phyloP scores from a whole-genome alignment of 2,329 filamentous ascomycete species.

The Cladosporium cucumerinum region DNA sequence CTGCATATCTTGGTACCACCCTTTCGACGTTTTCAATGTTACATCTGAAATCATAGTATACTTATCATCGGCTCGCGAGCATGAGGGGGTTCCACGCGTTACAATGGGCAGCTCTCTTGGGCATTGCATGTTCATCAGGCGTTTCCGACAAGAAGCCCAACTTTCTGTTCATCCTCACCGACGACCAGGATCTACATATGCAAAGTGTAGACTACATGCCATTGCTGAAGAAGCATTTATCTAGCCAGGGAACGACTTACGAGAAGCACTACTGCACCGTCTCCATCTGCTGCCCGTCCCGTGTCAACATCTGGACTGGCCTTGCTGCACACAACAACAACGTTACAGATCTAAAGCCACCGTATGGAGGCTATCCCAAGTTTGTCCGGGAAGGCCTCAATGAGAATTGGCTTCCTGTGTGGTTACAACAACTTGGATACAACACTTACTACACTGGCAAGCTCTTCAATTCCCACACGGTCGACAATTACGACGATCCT shows the following conservation, averaged over 20 bases:
- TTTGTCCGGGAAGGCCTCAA: conserved; percentile 64
- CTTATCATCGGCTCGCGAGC: background rate
- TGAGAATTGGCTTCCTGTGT: conserved; percentile 65
- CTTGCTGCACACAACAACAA: conserved; percentile 68
- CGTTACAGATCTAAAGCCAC: conserved; percentile 57
- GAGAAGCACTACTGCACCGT: conserved; percentile 64
- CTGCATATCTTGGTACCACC: background rate
- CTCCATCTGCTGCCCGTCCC: conserved; percentile 64
- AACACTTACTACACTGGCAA: conserved; percentile 73
- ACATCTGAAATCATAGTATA: background rate
- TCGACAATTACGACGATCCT: conserved; percentile 59
- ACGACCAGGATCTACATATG: conserved; percentile 64
- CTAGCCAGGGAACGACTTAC: conserved; percentile 44
- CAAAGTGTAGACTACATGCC: conserved; percentile 62
- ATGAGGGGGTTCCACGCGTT: background rate
- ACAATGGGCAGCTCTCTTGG: background rate
- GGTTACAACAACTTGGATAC: conserved; percentile 67
- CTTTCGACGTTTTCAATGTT: background rate
- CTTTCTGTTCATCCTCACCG: conserved; percentile 65
- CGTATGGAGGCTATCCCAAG: conserved; percentile 62
- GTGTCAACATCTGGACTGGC: conserved; percentile 64
- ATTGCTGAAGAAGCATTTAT: conserved; percentile 35
- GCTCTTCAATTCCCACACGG: conserved; percentile 63
- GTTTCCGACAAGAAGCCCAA: conserved; percentile 45
- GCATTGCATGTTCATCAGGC: background rate